Conservation (phyloP, 192 early-diverging fungal genomes). For the Backusella circina region DNA sequence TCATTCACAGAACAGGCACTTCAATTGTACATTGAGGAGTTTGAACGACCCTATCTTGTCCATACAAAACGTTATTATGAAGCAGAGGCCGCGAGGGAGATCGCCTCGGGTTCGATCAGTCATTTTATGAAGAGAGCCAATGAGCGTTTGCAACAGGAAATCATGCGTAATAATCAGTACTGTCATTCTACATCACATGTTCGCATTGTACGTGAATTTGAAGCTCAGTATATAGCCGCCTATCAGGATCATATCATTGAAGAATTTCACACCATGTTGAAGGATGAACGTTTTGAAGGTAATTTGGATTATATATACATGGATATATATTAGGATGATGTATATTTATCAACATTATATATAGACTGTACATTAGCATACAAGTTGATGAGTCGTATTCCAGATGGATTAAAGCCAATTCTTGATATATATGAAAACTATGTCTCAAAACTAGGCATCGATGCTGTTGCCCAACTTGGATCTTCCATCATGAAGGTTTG, state of each 20-base stretch:
- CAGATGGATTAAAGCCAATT: constrained; percentile 56
- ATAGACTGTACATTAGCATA: constrained; percentile 68
- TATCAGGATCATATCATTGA: constrained; percentile 60
- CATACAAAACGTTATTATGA: constrained; percentile 68
- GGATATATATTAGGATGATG: not conserved
- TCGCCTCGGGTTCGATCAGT: constrained; percentile 57
- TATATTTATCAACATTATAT: not conserved
- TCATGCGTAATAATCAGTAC: constrained; percentile 51
- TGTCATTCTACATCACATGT: constrained; percentile 65
- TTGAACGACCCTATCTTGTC: constrained; percentile 68
- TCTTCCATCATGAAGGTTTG: not conserved
- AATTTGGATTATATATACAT: not conserved
- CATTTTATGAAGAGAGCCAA: constrained; percentile 65
- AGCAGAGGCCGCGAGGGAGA: constrained; percentile 54
- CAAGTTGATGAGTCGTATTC: constrained; percentile 58
- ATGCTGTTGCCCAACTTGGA: constrained; percentile 47
- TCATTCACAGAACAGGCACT: constrained; percentile 59
- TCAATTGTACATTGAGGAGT: constrained; percentile 76
- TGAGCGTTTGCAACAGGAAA: constrained; percentile 62
- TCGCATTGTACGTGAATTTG: constrained; percentile 68
- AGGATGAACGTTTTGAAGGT: constrained; percentile 58
- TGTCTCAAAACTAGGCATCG: constrained; percentile 55
- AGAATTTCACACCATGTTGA: constrained; percentile 71
- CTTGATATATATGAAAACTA: constrained; percentile 63
- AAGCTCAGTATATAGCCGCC: constrained; percentile 67